Conservation (phyloP, 2,329 filamentous ascomycete species). For the Hymenoscyphus salicellus region DNA sequence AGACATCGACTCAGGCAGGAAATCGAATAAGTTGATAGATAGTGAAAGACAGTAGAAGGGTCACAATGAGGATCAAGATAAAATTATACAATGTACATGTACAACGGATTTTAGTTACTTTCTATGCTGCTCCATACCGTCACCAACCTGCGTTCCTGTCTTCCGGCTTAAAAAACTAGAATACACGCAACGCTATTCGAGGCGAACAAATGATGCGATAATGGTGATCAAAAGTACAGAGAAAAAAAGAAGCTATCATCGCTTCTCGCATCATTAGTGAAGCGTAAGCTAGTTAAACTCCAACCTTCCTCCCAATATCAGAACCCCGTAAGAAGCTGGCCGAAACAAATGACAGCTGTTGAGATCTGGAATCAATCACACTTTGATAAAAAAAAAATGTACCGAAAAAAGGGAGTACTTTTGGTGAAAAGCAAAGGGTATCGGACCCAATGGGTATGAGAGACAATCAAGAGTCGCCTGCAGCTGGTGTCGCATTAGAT, state of each 20-base stretch:
- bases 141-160: constrained; percentile 31
- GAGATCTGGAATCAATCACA: constrained; percentile 32
- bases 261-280: constrained; percentile 22
- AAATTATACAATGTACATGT: constrained; percentile 12
- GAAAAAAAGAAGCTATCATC: constrained; percentile 36
- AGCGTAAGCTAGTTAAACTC: constrained; percentile 38
- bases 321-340: constrained; percentile 29
- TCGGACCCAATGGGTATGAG: constrained; percentile 15
- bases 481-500: constrained; percentile 49
- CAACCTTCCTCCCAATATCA: constrained; percentile 32
- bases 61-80: background rate
- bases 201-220: constrained; percentile 32
- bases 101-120: constrained; percentile 32
- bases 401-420: constrained; percentile 32
- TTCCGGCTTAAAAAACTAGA: constrained; percentile 32
- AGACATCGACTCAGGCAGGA: too few relatives aligned
- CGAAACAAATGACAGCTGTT: constrained; percentile 29
- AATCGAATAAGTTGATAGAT: too few relatives aligned
- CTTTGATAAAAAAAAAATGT: constrained; percentile 35
- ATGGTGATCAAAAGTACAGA: constrained; percentile 36
- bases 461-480: constrained; percentile 32
- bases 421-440: constrained; percentile 31
- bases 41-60: too few relatives aligned
- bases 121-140: constrained; percentile 31
- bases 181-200: constrained; percentile 38